Percentiles rank a stretch among this genome's conserved stretches.
Conservation (phyloP, 306 rosid genomes). For the Hylodesmum podocarpum region DNA sequence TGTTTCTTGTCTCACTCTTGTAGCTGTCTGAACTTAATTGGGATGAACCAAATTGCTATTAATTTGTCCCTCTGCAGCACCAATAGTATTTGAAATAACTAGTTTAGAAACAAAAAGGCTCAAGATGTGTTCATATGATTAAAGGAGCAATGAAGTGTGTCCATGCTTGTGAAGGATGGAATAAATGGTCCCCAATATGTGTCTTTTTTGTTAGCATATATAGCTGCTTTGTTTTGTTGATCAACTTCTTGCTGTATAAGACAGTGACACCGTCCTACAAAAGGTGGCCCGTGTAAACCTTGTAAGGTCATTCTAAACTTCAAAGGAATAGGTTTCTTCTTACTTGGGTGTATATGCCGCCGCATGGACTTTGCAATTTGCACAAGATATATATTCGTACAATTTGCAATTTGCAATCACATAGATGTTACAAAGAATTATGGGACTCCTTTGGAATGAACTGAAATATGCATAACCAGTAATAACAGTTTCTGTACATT, state of each 20-base stretch:
- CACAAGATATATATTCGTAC: neutral
- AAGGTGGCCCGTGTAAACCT: constrained; percentile 15
- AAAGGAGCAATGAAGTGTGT: neutral
- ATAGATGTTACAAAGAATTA: neutral
- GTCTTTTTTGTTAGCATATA: constrained; percentile 30
- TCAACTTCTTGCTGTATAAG: constrained; percentile 28
- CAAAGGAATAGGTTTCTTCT: neutral
- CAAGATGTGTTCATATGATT: constrained; percentile 5
- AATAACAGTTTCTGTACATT: neutral
- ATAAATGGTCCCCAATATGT: constrained; percentile 40
- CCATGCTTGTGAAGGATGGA: constrained; percentile 30
- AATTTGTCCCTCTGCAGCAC: neutral
- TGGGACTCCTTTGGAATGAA: neutral
- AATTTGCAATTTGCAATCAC: too few relatives aligned
- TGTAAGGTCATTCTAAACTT: constrained; percentile 9
- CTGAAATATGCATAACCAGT: neutral
- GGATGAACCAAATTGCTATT: neutral
- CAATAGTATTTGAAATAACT: neutral
- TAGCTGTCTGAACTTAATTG: neutral
- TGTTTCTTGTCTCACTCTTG: neutral
- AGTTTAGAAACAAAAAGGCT: neutral
- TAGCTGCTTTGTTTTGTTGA: constrained; percentile 30
- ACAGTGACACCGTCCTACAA: constrained; percentile 20
- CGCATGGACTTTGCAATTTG: neutral
- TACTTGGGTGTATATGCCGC: neutral